A percentile compares a stretch with the other conserved stretches of the same genome.
Evolutionary conservation across 345 rosid species (phyloP).

Genomic region (Dimocarpus longan): DNA sequence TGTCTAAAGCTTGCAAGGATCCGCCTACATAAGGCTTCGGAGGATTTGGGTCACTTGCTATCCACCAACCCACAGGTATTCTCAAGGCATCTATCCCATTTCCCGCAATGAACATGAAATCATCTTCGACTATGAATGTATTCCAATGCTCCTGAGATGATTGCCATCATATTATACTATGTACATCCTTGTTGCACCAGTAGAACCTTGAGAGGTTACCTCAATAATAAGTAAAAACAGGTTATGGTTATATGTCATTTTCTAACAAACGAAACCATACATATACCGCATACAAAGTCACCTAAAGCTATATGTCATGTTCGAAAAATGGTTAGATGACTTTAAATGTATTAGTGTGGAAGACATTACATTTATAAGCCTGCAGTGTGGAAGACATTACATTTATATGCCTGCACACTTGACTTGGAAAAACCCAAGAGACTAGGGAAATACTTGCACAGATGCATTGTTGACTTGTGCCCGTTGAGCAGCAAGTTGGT

Average conservation of each 20-base stretch:
- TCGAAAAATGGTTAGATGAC: not conserved
- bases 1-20: conserved; percentile 54
- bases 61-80: conserved; percentile 79
- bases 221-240: not conserved
- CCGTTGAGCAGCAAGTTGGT: too few species aligned
- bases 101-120: conserved; percentile 55
- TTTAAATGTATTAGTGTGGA: too few species aligned
- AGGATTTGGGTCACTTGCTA: conserved; percentile 57
- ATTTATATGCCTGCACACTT: too few species aligned
- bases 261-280: too few species aligned
- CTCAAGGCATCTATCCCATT: conserved; percentile 57
- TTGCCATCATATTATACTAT: not conserved
- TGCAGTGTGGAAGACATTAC: too few species aligned
- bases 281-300: not conserved
- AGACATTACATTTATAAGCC: too few species aligned
- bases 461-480: too few species aligned
- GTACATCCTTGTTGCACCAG: too few species aligned
- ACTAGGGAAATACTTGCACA: too few species aligned
- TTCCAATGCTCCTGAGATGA: conserved; percentile 58
- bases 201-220: not conserved
- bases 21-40: conserved; percentile 62
- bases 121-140: conserved; percentile 58
- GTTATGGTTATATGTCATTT: not conserved
- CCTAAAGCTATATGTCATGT: too few species aligned
- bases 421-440: not conserved